Conservation (phyloP, 352 stramenopile genomes). For the Phytophthora meadii region DNA sequence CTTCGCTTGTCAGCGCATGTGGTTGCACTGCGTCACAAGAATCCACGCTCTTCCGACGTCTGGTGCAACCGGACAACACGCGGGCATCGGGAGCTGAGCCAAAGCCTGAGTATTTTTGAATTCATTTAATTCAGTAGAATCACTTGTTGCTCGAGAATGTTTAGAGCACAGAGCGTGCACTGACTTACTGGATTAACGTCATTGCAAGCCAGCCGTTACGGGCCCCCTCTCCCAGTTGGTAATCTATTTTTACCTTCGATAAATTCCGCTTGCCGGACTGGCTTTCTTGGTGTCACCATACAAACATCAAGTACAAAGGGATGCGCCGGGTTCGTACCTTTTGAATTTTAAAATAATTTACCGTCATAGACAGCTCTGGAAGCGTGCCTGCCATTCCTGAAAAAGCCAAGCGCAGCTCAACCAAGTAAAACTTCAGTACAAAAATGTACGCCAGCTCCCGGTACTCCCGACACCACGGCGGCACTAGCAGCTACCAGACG, state of each 20-base stretch:
- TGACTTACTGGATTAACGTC: not conserved
- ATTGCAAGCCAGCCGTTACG: too few relatives aligned
- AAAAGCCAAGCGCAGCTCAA: constrained; percentile 38
- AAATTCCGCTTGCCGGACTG: constrained; percentile 27
- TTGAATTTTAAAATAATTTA: constrained; percentile 25
- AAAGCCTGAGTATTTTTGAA: constrained; percentile 7
- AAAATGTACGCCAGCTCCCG: constrained; percentile 44
- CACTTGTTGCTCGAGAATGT: not conserved
- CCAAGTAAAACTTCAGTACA: constrained; percentile 13
- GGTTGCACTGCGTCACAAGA: constrained; percentile 27
- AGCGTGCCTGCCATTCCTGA: constrained; percentile 43
- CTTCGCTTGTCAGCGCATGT: constrained; percentile 17
- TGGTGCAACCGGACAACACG: constrained; percentile 31
- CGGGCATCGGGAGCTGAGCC: constrained; percentile 4
- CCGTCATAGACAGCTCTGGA: too few relatives aligned
- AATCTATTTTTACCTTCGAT: constrained; percentile 30
- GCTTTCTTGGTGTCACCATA: constrained; percentile 20
- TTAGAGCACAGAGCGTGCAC: too few relatives aligned
- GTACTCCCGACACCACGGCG: constrained; percentile 44
- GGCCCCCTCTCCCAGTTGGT: constrained; percentile 9
- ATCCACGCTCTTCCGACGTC: constrained; percentile 43
- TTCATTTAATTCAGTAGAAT: too few relatives aligned
- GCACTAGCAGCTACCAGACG: constrained; percentile 32
- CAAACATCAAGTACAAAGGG: constrained; percentile 7
- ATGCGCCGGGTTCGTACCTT: constrained; percentile 8